Percentiles rank a stretch among this genome's conserved stretches.
Evolutionary conservation across 768 basidiomycete species (phyloP).

Genomic region (Hortiboletus campestris): DNA sequence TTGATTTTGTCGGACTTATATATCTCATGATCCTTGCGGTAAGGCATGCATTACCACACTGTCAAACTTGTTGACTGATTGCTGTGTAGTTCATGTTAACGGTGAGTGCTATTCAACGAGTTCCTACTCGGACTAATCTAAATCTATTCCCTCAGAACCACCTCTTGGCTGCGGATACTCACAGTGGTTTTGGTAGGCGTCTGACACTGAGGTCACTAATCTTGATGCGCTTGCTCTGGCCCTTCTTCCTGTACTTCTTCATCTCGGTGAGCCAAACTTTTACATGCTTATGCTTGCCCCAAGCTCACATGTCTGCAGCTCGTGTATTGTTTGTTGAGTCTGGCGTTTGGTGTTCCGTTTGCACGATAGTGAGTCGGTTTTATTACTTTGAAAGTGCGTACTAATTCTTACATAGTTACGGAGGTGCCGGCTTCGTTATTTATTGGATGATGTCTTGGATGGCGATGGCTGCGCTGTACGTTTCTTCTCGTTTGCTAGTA

Average conservation of each 20-base stretch:
- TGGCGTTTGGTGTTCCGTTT: constrained; percentile 61
- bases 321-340: constrained; percentile 56
- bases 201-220: constrained; percentile 40
- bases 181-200: constrained; percentile 39
- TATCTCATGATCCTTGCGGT: constrained; percentile 42
- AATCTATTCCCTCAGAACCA: constrained; percentile 25
- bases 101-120: constrained; percentile 7
- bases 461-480: constrained; percentile 57
- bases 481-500: not conserved
- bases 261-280: constrained; percentile 33
- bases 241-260: constrained; percentile 42
- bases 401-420: constrained; percentile 35
- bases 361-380: constrained; percentile 38
- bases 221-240: constrained; percentile 38
- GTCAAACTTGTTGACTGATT: constrained; percentile 1
- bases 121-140: not conserved
- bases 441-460: constrained; percentile 68
- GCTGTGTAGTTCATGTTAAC: constrained; percentile 27
- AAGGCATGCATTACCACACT: not conserved
- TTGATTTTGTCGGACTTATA: constrained; percentile 53
- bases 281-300: not conserved
- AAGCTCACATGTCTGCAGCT: constrained; percentile 34
- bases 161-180: constrained; percentile 32
- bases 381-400: not conserved
- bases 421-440: constrained; percentile 55